Evolutionary conservation across 192 early-diverging fungal species (phyloP), one percentile per base, ranked within the genome.

Genomic region (Coemansia sp.): DNA sequence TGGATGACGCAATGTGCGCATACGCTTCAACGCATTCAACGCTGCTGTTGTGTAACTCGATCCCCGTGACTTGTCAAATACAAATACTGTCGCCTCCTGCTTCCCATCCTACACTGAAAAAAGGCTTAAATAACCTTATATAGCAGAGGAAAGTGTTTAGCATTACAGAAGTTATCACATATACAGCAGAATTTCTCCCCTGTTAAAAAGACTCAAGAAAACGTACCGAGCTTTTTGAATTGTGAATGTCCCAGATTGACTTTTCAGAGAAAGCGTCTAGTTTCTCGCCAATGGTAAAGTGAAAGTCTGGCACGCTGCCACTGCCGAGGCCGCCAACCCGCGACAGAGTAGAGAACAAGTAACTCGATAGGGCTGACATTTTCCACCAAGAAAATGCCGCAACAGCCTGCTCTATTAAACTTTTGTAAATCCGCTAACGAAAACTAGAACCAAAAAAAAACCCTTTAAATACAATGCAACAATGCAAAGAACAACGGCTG

Each of bases 1-100:
- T 1, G 96, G 96, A 80, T 97, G 94, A 57, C 95, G 85, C 57
- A 98, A 84, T 11, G 95, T 97, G 21, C 92, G 87, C 69, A 90
- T 85, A 57, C 91, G 86, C 74, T 91, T 91, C 62, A 95, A 88
- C 2, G 92, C 90, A 69, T 98, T 97, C 64, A 87, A 85, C 19
- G 96, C 95, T n/a, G 95, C 83, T 2, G 86, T 85, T n/a, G 94
- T 61, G 62, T 84, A 88, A 62, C 92, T 89, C 31, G 80, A 72
- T 54, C 91, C 78, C 39, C 84, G 84, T 20, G 68, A 60, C 52
- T 85, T 80, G 72, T 94, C 93, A 68, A 95, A 95, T 7, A 90
- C 85, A 75, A 98, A 96, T 9, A 96, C 88, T 10, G 93, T 87
- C 1, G 89, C 89, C 22, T 84, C 64, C 10, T 85, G 84, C 57